Evolutionary conservation across 2,329 filamentous ascomycete species (phyloP).

Genomic region (Cytospora schulzeri): DNA sequence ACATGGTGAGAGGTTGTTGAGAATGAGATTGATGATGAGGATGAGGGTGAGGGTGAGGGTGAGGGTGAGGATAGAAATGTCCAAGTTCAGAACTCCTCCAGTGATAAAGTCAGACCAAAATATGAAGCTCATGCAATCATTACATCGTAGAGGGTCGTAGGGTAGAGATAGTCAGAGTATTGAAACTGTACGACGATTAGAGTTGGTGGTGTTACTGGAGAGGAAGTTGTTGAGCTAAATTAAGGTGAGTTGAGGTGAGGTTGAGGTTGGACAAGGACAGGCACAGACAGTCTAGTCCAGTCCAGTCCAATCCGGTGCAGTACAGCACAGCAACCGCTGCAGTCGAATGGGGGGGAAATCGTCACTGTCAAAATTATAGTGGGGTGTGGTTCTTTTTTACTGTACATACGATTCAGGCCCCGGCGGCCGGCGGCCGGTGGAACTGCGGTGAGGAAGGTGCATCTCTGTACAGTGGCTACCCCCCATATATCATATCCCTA

Average conservation of each 20-base stretch:
- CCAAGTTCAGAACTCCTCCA: slow-evolving; percentile 3
- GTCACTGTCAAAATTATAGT: neutral
- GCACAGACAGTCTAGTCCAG: too few species aligned
- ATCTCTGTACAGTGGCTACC: too few species aligned
- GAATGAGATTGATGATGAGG: neutral
- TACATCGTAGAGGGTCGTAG: slow-evolving; percentile 3
- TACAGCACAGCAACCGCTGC: neutral
- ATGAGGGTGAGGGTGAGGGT: neutral
- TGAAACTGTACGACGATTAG: slow-evolving; percentile 4
- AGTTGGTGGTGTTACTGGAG: neutral
- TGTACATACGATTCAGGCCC: neutral
- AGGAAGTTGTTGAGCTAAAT: neutral
- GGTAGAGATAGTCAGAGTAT: neutral
- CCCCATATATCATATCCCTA: too few species aligned
- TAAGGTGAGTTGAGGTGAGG: slow-evolving; percentile 2
- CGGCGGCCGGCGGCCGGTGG: neutral
- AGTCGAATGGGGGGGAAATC: neutral
- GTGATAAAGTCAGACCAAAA: slow-evolving; percentile 1
- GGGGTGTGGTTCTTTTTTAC: neutral
- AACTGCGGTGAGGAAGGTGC: slow-evolving; percentile 1
- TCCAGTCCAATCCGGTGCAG: too few species aligned
- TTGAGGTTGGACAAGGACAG: neutral
- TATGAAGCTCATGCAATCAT: slow-evolving; percentile 1
- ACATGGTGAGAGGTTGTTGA: slow-evolving; percentile 8
- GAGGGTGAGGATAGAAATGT: neutral